Evolutionary conservation across 2,329 filamentous ascomycete genomes (phyloP), one percentile per base, ranked within the genome.

Genomic region (Trichoderma simmonsii): DNA sequence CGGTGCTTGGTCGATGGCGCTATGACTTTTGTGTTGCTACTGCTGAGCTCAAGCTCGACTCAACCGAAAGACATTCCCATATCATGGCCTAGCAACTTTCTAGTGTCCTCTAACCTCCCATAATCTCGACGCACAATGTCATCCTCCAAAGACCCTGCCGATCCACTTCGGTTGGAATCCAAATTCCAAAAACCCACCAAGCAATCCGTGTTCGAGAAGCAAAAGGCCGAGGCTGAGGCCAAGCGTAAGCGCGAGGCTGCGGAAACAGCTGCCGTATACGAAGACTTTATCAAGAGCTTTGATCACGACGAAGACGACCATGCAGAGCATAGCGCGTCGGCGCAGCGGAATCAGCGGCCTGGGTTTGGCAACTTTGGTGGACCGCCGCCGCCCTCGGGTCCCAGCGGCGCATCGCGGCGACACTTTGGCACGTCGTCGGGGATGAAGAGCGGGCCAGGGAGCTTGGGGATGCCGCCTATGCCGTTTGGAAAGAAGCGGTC

Each of bases 141-240:
- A 39, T 82, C 83, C 73, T 82, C 81, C 73, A 85, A 86, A 75
- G 84, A 85, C 74, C 79, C 85, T 67, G 77, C 82, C 77, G 83
- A 86, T 72, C 95, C 95, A 77, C 91, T 93, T 15, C 89, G 94
- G 77, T 86, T 93, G 72, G 89, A 91, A 71, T 88, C 90, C 66
- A 97, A 97, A 82, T 89, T 96, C 65, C 89, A 92, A 71, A 93
- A 93, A 63, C 90, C 93, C 0, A 87, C 91, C 73, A 96, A 95
- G 82, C 93, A 96, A 79, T 97, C 94, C 24, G 87, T 92, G 30
- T 97, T 97, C 80, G 95, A 97, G 83, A 91, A 91, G 77, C 93
- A 97, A 80, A 94, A 93, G 81, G 93, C 93, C 73, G 94, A 97
- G 80, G 93, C 93, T 71, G 94, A 97, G 84, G 94, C 93, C 28